Conservation (phyloP, 2,329 filamentous ascomycete species). For the Xylaria sp. region DNA sequence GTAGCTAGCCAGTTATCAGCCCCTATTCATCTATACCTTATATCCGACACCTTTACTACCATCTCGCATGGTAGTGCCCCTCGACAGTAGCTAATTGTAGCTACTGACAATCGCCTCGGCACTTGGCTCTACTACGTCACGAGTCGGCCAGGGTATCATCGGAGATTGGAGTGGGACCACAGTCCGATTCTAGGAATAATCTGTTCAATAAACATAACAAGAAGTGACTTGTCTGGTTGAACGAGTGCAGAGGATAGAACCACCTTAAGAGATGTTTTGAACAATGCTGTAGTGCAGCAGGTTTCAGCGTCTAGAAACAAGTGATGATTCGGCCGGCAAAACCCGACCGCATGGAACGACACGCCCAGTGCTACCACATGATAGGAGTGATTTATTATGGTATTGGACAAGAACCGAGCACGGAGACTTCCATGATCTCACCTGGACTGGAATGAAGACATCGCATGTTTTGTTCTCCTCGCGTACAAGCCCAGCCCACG, state of each 20-base stretch:
- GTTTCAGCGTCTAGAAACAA: not conserved
- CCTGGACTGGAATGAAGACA: not conserved
- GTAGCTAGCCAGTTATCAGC: too few species aligned
- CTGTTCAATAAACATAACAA: not conserved
- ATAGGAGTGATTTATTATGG: not conserved
- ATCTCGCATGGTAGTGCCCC: not conserved
- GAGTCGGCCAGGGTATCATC: not conserved
- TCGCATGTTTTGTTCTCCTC: not conserved
- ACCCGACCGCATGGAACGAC: not conserved
- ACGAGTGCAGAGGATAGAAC: too few species aligned
- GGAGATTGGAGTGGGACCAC: not conserved
- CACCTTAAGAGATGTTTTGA: not conserved
- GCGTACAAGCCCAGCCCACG: not conserved
- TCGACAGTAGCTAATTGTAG: not conserved
- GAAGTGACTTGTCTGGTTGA: not conserved
- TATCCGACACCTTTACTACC: not conserved
- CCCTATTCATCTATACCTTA: too few species aligned
- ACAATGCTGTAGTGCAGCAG: not conserved
- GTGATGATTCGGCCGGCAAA: not conserved
- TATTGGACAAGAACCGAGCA: constrained; percentile 3
- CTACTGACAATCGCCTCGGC: not conserved
- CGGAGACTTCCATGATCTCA: not conserved
- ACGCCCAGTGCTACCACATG: not conserved
- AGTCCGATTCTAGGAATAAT: too few species aligned
- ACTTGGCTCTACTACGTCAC: not conserved